Conservation (phyloP, 257 asterid genomes). For the Penstemon barbatus region DNA sequence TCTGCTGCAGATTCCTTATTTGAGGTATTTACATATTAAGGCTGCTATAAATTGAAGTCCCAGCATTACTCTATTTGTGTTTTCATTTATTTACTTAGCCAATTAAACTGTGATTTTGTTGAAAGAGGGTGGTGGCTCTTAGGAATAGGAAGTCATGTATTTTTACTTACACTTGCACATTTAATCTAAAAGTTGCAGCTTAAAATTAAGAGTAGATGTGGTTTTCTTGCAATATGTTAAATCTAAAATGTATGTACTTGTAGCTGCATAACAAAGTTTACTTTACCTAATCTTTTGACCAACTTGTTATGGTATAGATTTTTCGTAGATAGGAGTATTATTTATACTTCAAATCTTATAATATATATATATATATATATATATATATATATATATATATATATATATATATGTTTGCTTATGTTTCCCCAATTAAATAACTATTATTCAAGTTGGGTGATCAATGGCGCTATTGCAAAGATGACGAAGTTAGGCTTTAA, state of each 20-base stretch:
- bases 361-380: too few relatives aligned
- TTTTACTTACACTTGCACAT: not conserved
- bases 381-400: too few relatives aligned
- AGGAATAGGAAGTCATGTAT: not conserved
- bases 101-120: not conserved
- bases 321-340: not conserved
- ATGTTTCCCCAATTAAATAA: not conserved
- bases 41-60: not conserved
- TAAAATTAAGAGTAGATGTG: not conserved
- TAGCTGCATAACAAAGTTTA: constrained; percentile 1
- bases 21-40: constrained; percentile 29
- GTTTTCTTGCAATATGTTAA: not conserved
- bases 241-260: not conserved
- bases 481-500: too few relatives aligned
- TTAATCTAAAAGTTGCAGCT: not conserved
- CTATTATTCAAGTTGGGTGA: constrained; percentile 16
- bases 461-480: not conserved
- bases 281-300: not conserved
- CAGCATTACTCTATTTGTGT: not conserved
- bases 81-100: not conserved
- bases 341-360: not conserved
- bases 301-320: not conserved
- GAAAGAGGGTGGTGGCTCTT: constrained; percentile 4
- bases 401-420: not conserved
- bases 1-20: constrained; percentile 66